phyloP scores from a whole-genome alignment of 371 early-diverging fungal species.

The Mortierella sp. region DNA sequence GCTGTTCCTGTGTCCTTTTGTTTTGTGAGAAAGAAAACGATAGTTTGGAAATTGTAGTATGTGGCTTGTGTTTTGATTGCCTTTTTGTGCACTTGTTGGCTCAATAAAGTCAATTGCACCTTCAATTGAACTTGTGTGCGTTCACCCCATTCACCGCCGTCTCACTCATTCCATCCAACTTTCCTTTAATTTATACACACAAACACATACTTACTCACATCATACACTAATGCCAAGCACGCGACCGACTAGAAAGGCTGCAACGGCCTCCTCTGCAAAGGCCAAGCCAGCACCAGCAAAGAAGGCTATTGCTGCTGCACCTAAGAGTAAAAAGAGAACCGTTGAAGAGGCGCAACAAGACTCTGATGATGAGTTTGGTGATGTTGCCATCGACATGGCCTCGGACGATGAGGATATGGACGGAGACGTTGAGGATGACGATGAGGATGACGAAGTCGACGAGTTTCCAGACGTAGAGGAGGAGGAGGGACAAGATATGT shows the following conservation, averaged over 20 bases:
- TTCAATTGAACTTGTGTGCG: neutral
- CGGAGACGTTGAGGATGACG: constrained; percentile 63
- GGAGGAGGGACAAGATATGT: constrained; percentile 56
- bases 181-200: neutral
- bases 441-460: constrained; percentile 52
- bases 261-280: constrained; percentile 2
- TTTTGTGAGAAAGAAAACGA: neutral
- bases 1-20: neutral
- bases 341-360: constrained; percentile 37
- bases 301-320: constrained; percentile 10
- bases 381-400: constrained; percentile 65
- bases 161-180: neutral
- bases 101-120: too few relatives aligned
- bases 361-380: constrained; percentile 58
- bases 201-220: neutral
- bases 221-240: constrained; percentile 26
- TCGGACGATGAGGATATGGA: constrained; percentile 67
- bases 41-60: neutral
- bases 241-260: constrained; percentile 33
- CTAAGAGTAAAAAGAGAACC: constrained; percentile 54
- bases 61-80: constrained; percentile 24
- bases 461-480: constrained; percentile 36
- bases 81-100: constrained; percentile 5
- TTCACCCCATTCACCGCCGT: neutral
- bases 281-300: constrained; percentile 22